These are phyloP conservation scores for Penicillium angulare DNA, from an alignment of 495 filamentous ascomycete species.

Conservation along the genomic window DNA sequence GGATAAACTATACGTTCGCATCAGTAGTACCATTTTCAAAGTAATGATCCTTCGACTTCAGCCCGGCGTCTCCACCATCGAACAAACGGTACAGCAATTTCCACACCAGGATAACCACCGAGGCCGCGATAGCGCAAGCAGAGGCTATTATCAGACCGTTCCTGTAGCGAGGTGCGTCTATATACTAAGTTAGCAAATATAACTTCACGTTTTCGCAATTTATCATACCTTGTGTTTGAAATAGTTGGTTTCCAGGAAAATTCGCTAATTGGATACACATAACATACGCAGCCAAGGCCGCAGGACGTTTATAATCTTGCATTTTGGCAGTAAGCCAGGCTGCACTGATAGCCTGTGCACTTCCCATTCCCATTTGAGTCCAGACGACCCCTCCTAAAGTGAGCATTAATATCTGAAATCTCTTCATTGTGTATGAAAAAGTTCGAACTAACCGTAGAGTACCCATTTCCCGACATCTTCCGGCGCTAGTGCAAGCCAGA, in stretches of 20 bases:
- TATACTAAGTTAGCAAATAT: neutral
- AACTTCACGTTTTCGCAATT: neutral
- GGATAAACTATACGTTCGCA: too few species aligned
- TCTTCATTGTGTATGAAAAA: neutral
- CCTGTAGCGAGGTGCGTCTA: constrained; percentile 4
- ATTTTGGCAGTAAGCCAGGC: constrained; percentile 4
- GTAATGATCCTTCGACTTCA: neutral
- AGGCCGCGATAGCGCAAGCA: constrained; percentile 8
- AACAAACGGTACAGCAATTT: constrained; percentile 6
- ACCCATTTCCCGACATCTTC: constrained; percentile 2
- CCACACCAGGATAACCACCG: constrained; percentile 14
- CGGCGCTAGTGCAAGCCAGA: constrained; percentile 2
- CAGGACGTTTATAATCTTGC: constrained; percentile 3
- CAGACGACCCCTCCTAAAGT: constrained; percentile 1
- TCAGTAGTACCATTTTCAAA: neutral
- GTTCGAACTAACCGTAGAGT: neutral
- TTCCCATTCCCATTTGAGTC: constrained; percentile 6
- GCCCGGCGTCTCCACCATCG: constrained; percentile 2
- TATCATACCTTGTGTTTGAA: constrained; percentile 1
- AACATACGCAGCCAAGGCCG: constrained; percentile 3
- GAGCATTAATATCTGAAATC: neutral
- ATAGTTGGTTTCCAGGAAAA: constrained; percentile 5
- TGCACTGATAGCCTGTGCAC: constrained; percentile 5
- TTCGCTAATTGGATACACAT: constrained; percentile 6
- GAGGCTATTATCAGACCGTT: constrained; percentile 1